A percentile compares a stretch with the other conserved stretches of the same genome.
These are phyloP conservation scores for Syzygium aqueum DNA, from an alignment of 345 rosid species.

Conservation along the genomic window DNA sequence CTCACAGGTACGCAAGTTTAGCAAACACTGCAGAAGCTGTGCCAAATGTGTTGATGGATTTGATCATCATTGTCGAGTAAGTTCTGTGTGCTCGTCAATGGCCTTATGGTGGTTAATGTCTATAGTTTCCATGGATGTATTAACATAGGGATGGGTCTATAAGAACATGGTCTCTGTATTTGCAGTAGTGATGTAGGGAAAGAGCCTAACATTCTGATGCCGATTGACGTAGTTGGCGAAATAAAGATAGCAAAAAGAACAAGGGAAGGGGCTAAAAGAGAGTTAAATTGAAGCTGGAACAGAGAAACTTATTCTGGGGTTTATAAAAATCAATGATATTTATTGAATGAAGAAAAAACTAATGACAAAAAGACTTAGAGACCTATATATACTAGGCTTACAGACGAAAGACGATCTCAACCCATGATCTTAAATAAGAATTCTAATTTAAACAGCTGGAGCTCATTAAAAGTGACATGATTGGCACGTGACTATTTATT, in stretches of 20 bases:
- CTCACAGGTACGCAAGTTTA: slow-evolving; percentile 70
- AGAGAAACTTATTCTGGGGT: neutral
- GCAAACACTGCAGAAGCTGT: slow-evolving; percentile 97
- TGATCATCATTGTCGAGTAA: slow-evolving; percentile 97
- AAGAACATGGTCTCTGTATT: neutral
- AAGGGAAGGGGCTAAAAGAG: neutral
- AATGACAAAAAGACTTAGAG: neutral
- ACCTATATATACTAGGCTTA: neutral
- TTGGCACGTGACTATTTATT: neutral
- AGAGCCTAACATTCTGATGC: neutral
- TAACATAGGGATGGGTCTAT: neutral
- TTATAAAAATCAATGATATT: neutral
- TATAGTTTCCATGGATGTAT: neutral
- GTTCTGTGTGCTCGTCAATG: slow-evolving; percentile 5
- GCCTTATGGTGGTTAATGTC: neutral
- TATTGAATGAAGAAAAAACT: neutral
- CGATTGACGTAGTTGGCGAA: neutral
- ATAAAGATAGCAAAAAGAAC: neutral
- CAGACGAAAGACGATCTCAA: neutral
- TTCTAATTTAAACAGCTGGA: neutral
- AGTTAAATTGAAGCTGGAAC: neutral
- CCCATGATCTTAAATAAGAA: neutral
- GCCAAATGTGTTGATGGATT: slow-evolving; percentile 94
- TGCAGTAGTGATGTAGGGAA: neutral
- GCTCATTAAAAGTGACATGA: neutral